Base-by-base conservation (phyloP, 208 protist genomes). In the Leishmania arabica region DNA sequence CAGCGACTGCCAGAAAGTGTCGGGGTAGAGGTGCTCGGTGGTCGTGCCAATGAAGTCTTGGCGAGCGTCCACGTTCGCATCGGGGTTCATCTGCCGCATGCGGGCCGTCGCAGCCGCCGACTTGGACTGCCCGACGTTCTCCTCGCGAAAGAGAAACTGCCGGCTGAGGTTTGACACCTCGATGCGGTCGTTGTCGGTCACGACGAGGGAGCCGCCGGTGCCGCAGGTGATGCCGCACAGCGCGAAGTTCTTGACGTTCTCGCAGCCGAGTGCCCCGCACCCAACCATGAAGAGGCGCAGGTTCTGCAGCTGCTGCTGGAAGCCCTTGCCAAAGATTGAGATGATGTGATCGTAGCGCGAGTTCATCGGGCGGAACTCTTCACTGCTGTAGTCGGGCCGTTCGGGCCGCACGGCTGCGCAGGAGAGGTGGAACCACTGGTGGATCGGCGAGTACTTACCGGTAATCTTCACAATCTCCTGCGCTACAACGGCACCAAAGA, bases 161-260 rank as follows among this genome's bases (percentile, higher is more conserved):
- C 99, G 91, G 81, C 97, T 99, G 9, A 99, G 93, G 89, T 99
- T 99, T 19, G 97, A 99, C 78, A 99, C 98, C 87, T 99, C 99
- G 84, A 99, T 99, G 40, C 93, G 96, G 85, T 99, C 99, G 93
- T 99, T 99, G 91, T 99, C 99, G 8, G 99, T 99, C 13, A 99
- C 94, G 45, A 94, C 89, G 19, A 99, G 80, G 11, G 90, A 86
- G 37, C 97, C 97, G 75, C 80, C 86, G 45, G 68, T 34, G n/a
- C 90, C 92, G 82, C 94, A 98, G 49, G 92, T 91, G 79, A 99
- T 87, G 78, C 99, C 99, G 97, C 99, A 99, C 53, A 99, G 89
- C n/a, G 99, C 99, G 83, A 96, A 99, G 88, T 99, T 99, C 83
- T 99, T 99, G 68, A 99, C 91, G 84, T 99, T 97, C 87, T 99